A percentile compares a stretch with the other conserved stretches of the same genome.
These are phyloP conservation scores for Arthrobotrys sinensis DNA, from an alignment of 2,329 filamentous ascomycete species.

Conservation along the genomic window DNA sequence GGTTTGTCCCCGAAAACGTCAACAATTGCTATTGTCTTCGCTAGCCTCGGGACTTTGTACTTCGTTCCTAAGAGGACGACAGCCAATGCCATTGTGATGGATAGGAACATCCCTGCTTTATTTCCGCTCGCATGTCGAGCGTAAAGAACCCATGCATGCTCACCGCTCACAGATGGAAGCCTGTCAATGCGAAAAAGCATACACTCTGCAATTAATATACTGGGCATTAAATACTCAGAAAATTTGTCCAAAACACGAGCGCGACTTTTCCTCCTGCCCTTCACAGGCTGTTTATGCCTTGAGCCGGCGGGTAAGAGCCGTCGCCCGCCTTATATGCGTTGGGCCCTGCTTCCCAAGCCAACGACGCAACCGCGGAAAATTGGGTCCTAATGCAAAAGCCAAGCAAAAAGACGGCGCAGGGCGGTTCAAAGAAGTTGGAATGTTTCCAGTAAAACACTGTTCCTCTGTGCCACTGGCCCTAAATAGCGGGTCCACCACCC, in stretches of 20 bases:
- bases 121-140: conserved; percentile 60
- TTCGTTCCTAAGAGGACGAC: conserved; percentile 38
- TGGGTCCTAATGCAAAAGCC: conserved; percentile 22
- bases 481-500: conserved; percentile 31
- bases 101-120: conserved; percentile 50
- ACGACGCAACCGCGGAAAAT: conserved; percentile 55
- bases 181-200: conserved; percentile 41
- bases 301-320: conserved; percentile 51
- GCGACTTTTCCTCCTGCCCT: conserved; percentile 37
- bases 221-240: conserved; percentile 13
- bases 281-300: conserved; percentile 40
- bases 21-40: conserved; percentile 59
- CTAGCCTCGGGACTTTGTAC: conserved; percentile 54
- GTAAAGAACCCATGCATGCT: conserved; percentile 43
- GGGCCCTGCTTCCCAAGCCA: conserved; percentile 37
- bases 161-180: conserved; percentile 30
- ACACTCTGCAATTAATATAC: conserved; percentile 18
- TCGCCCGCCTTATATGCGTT: conserved; percentile 26
- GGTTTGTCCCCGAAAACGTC: conserved; percentile 50
- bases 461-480: conserved; percentile 38
- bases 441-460: conserved; percentile 19
- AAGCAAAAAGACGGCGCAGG: conserved; percentile 53
- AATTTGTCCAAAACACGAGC: conserved; percentile 31
- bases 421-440: conserved; percentile 40
- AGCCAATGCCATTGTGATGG: conserved; percentile 35